phyloP scores from a whole-genome alignment of 2,329 filamentous ascomycete species.

The Penicillium sp. region DNA sequence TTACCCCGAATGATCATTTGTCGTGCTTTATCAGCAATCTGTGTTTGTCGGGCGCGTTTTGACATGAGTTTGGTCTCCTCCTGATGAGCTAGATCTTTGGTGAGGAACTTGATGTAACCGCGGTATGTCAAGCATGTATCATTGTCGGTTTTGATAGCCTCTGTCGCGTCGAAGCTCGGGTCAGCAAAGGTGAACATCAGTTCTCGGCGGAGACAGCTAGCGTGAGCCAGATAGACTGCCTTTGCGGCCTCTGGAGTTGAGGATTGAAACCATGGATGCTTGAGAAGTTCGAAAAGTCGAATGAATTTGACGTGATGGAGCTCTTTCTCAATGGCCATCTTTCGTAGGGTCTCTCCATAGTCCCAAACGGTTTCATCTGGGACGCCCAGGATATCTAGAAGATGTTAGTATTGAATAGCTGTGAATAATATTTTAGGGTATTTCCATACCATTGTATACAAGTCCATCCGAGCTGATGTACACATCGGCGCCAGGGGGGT shows the following conservation, averaged over 20 bases:
- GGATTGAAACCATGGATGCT: conserved; percentile 23
- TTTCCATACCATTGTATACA: conserved; percentile 42
- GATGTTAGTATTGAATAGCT: background rate
- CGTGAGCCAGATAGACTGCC: conserved; percentile 25
- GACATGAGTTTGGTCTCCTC: conserved; percentile 11
- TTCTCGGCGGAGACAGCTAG: conserved; percentile 26
- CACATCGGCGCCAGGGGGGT: conserved; percentile 41
- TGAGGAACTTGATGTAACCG: conserved; percentile 30
- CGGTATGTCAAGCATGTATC: conserved; percentile 30
- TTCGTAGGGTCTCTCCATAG: conserved; percentile 39
- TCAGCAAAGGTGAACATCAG: conserved; percentile 27
- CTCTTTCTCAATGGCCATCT: conserved; percentile 35
- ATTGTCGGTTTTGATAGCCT: conserved; percentile 28
- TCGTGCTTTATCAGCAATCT: conserved; percentile 23
- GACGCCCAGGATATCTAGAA: conserved; percentile 41
- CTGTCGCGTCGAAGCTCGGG: conserved; percentile 24
- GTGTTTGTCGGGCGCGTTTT: conserved; percentile 18
- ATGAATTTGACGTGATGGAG: conserved; percentile 37
- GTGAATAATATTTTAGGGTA: no score
- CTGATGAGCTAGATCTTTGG: conserved; percentile 26
- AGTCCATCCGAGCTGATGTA: conserved; percentile 47
- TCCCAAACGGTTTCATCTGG: conserved; percentile 44
- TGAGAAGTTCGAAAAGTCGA: conserved; percentile 39
- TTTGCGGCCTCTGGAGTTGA: conserved; percentile 23
- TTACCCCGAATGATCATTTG: conserved; percentile 30